Evolutionary conservation across 192 early-diverging fungal genomes (phyloP).

Genomic region (Podila verticillata): DNA sequence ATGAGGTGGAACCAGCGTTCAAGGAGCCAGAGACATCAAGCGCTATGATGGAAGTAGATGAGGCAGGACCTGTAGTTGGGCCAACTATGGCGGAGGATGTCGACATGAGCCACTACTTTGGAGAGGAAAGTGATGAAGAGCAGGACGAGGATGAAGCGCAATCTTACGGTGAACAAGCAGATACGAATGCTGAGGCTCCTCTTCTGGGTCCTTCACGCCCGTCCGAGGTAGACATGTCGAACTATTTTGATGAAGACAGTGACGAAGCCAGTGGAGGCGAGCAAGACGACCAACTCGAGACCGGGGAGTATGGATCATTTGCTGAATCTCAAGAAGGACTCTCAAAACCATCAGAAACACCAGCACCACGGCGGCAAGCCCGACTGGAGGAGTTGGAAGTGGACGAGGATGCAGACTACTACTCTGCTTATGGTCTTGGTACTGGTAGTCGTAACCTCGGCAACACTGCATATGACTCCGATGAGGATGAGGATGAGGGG

Average conservation of each 20-base stretch:
- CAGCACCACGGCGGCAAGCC: neutral
- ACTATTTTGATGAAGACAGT: constrained; percentile 39
- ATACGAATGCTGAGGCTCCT: constrained; percentile 23
- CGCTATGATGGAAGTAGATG: constrained; percentile 36
- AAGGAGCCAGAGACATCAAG: neutral
- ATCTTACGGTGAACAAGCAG: neutral
- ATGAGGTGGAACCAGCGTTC: constrained; percentile 62
- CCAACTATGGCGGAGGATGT: constrained; percentile 22
- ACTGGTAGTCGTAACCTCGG: constrained; percentile 47
- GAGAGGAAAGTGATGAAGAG: constrained; percentile 33
- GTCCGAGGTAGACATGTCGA: constrained; percentile 19
- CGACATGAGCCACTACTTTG: constrained; percentile 49
- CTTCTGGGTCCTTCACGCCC: constrained; percentile 37
- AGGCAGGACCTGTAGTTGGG: constrained; percentile 29
- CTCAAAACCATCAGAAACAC: neutral
- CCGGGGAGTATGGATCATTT: neutral
- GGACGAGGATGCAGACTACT: constrained; percentile 59
- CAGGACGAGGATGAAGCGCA: constrained; percentile 7
- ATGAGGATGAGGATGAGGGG: constrained; percentile 53
- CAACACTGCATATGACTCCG: constrained; percentile 64
- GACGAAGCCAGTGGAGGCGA: constrained; percentile 13
- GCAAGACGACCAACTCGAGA: neutral
- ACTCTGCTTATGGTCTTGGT: constrained; percentile 63
- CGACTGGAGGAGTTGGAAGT: constrained; percentile 27
- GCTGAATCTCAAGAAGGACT: neutral